Conservation (phyloP, 1,139 yeast genomes). For the Saccharomyces hybrid region DNA sequence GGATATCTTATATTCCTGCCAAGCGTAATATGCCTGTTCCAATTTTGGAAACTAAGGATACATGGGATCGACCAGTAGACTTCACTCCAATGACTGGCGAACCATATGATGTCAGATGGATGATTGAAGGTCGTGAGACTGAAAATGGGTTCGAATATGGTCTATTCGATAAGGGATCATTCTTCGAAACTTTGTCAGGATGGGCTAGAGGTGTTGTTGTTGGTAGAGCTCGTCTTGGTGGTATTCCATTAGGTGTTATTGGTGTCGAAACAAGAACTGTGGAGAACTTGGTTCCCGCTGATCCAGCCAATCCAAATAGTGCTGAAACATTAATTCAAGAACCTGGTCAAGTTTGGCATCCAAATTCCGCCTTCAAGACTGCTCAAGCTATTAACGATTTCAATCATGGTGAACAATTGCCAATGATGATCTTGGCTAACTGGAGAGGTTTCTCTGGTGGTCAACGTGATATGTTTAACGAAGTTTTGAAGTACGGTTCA, state of each 20-base stretch:
- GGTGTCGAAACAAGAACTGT: conserved; percentile 89
- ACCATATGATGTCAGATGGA: conserved; percentile 88
- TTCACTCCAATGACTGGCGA: conserved; percentile 66
- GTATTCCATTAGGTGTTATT: conserved; percentile 96
- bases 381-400: conserved; percentile 97
- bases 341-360: conserved; percentile 99
- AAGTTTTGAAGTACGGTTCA: conserved; percentile 93
- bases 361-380: conserved; percentile 98
- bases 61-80: conserved; percentile 91
- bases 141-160: conserved; percentile 77
- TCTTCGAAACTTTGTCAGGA: conserved; percentile 95
- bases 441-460: conserved; percentile 99
- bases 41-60: conserved; percentile 68
- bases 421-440: conserved; percentile 94
- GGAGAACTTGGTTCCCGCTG: conserved; percentile 90
- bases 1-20: conserved; percentile 96
- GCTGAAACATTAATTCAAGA: conserved; percentile 84
- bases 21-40: conserved; percentile 89
- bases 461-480: conserved; percentile 98
- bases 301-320: conserved; percentile 94
- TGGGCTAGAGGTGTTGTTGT: conserved; percentile 99
- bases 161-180: conserved; percentile 82
- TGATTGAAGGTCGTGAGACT: conserved; percentile 74
- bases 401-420: conserved; percentile 95
- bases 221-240: conserved; percentile 97